Percentiles rank a stretch among this genome's conserved stretches.
phyloP scores from a whole-genome alignment of 257 asterid genomes.

The Rhazya stricta region DNA sequence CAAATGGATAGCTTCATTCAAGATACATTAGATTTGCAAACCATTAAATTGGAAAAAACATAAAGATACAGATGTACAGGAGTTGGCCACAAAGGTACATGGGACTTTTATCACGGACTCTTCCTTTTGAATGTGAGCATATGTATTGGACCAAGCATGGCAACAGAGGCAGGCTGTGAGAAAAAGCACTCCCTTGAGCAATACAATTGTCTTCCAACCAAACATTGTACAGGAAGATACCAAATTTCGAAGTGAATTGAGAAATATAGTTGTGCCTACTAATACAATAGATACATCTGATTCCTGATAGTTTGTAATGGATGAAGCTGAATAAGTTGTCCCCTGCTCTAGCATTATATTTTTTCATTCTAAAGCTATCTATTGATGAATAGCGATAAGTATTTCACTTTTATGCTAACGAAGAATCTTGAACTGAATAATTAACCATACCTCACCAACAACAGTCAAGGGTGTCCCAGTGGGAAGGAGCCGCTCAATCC shows the following conservation, averaged over 20 bases:
- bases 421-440: background rate
- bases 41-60: background rate
- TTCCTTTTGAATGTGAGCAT: background rate
- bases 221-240: background rate
- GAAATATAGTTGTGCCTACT: background rate
- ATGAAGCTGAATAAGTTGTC: background rate
- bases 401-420: background rate
- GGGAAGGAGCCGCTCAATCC: conserved; percentile 94
- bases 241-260: background rate
- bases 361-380: background rate
- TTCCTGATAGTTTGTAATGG: background rate
- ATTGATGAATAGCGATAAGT: background rate
- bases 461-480: conserved; percentile 93
- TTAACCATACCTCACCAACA: conserved; percentile 86
- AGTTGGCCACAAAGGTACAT: background rate
- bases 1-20: background rate
- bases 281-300: background rate
- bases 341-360: background rate
- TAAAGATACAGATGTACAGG: background rate
- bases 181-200: background rate
- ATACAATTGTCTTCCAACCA: background rate
- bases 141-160: background rate
- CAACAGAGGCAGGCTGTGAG: background rate
- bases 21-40: background rate
- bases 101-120: background rate